These are phyloP conservation scores for Carex arenaria DNA, from an alignment of 202 grass and related monocot species.

Conservation along the genomic window DNA sequence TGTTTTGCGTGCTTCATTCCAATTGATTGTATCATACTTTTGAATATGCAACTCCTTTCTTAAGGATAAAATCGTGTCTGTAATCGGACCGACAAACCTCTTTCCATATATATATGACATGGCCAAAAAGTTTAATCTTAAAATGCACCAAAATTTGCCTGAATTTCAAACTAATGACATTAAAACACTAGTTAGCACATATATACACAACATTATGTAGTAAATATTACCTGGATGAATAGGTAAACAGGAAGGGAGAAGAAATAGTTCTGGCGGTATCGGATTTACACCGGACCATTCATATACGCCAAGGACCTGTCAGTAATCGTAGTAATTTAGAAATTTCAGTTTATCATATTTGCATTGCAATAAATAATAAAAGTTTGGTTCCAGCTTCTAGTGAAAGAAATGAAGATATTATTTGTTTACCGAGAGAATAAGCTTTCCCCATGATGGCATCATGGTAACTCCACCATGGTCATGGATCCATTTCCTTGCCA, in stretches of 20 bases:
- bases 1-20: slow-evolving; percentile 55
- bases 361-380: too few species aligned
- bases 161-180: slow-evolving; percentile 16
- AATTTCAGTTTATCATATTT: not conserved
- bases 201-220: not conserved
- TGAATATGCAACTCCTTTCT: slow-evolving; percentile 57
- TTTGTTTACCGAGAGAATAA: slow-evolving; percentile 56
- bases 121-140: slow-evolving; percentile 52
- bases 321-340: not conserved
- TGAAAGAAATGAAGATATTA: not conserved
- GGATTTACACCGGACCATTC: slow-evolving; percentile 84
- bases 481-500: slow-evolving; percentile 67
- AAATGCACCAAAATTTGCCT: slow-evolving; percentile 49
- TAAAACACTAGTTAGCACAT: not conserved
- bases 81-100: slow-evolving; percentile 59
- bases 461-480: slow-evolving; percentile 55
- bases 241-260: slow-evolving; percentile 61
- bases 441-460: slow-evolving; percentile 57
- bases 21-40: slow-evolving; percentile 51
- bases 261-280: slow-evolving; percentile 62
- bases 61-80: slow-evolving; percentile 40
- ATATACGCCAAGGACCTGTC: slow-evolving; percentile 59
- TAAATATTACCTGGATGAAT: slow-evolving; percentile 54
- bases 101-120: slow-evolving; percentile 75
- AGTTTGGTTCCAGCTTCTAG: not conserved